Percentiles rank a stretch among this genome's conserved stretches.
phyloP scores from a whole-genome alignment of 2,329 filamentous ascomycete genomes.

The Leptosphaerulina australis region DNA sequence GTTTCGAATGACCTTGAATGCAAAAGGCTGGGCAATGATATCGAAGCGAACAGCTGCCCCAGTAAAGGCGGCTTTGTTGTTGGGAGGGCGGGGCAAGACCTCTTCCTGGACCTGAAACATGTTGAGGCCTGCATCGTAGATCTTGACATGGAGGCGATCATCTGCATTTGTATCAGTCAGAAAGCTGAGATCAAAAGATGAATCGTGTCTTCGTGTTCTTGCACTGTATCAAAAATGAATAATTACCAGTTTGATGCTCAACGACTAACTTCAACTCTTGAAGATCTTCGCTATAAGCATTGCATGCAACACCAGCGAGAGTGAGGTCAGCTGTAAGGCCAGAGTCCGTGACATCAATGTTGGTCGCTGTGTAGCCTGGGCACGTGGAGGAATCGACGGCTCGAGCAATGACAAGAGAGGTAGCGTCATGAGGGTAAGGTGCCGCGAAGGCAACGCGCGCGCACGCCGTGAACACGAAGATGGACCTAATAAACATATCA shows the following conservation, averaged over 20 bases:
- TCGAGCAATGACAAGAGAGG: constrained; percentile 12
- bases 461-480: constrained; percentile 27
- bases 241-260: constrained; percentile 65
- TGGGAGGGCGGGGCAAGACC: constrained; percentile 66
- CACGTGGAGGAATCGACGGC: constrained; percentile 58
- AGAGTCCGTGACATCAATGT: constrained; percentile 59
- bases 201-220: not conserved
- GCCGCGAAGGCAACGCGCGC: constrained; percentile 23
- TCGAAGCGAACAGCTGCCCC: constrained; percentile 61
- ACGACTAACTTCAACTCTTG: constrained; percentile 63
- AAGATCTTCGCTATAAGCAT: constrained; percentile 65
- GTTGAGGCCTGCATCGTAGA: constrained; percentile 70
- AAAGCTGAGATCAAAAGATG: not conserved
- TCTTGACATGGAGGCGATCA: constrained; percentile 74
- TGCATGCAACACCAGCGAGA: constrained; percentile 70
- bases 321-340: constrained; percentile 72
- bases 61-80: constrained; percentile 40
- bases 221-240: not conserved
- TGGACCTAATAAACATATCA: constrained; percentile 27
- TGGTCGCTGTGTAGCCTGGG: constrained; percentile 70
- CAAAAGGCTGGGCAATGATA: constrained; percentile 65
- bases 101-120: constrained; percentile 77
- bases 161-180: constrained; percentile 51
- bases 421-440: constrained; percentile 20
- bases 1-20: constrained; percentile 67